Evolutionary conservation across 2,329 filamentous ascomycete species (phyloP).

Genomic region (Ophiocordyceps robertsii): DNA sequence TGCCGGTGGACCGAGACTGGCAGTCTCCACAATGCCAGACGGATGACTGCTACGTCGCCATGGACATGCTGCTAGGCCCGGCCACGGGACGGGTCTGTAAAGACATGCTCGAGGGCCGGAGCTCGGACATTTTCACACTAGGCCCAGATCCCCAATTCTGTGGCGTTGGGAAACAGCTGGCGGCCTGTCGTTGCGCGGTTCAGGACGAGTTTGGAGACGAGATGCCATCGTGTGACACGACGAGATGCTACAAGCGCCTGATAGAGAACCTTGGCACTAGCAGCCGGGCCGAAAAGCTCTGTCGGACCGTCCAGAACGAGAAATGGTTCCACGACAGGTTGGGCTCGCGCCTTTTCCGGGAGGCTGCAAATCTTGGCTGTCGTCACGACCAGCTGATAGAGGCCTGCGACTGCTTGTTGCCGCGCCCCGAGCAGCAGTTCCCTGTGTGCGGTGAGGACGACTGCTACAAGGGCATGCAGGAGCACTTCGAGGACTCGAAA

Average conservation of each 20-base stretch:
- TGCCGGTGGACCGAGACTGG: not conserved
- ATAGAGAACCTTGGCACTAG: not conserved
- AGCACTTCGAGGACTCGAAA: not conserved
- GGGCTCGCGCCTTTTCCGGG: too few species aligned
- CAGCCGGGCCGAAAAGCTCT: not conserved
- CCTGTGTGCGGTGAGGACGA: not conserved
- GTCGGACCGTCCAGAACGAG: not conserved
- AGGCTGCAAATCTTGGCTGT: not conserved
- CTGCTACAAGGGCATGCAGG: not conserved
- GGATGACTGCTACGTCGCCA: not conserved
- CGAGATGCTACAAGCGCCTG: not conserved
- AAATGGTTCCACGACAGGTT: not conserved
- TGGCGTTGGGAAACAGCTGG: not conserved
- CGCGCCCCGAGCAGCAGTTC: not conserved
- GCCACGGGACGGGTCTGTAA: not conserved
- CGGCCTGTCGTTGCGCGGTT: not conserved
- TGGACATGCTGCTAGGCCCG: not conserved
- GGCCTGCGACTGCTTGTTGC: not conserved
- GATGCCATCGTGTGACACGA: not conserved
- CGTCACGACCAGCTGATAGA: not conserved
- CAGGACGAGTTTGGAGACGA: not conserved
- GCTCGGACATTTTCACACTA: not conserved
- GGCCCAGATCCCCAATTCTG: not conserved
- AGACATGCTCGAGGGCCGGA: not conserved
- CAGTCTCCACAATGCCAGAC: not conserved